phyloP scores from a whole-genome alignment of 2,329 filamentous ascomycete species.

The Aspergillus sp. region DNA sequence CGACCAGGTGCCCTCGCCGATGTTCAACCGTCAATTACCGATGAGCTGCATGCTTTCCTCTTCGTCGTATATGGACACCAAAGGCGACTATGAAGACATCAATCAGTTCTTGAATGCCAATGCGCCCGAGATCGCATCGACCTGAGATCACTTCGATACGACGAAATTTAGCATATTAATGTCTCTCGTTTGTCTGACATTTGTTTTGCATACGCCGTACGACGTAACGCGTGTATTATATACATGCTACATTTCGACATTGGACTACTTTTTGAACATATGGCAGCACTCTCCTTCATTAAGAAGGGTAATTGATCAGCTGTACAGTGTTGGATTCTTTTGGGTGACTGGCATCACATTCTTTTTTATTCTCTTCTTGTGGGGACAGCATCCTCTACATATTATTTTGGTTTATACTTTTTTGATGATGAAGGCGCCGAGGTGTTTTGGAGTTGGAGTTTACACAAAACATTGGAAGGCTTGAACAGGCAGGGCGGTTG shows the following conservation, averaged over 20 bases:
- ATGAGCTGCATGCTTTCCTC: slow-evolving; percentile 37
- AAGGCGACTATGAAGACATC: slow-evolving; percentile 42
- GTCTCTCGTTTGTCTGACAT: slow-evolving; percentile 9
- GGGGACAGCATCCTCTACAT: neutral
- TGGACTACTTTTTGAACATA: neutral
- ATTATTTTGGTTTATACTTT: neutral
- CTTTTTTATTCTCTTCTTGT: neutral
- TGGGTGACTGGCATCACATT: slow-evolving; percentile 7
- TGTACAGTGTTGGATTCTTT: slow-evolving; percentile 16
- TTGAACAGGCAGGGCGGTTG: neutral
- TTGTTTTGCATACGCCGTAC: slow-evolving; percentile 29
- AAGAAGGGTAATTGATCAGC: neutral
- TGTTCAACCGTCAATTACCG: slow-evolving; percentile 40
- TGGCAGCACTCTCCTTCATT: neutral
- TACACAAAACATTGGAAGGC: slow-evolving; percentile 10
- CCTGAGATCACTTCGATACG: slow-evolving; percentile 20
- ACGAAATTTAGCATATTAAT: neutral
- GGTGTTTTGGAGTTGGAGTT: slow-evolving; percentile 8
- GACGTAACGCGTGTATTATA: slow-evolving; percentile 38
- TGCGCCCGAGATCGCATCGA: slow-evolving; percentile 41
- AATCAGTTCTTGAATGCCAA: slow-evolving; percentile 45
- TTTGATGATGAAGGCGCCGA: neutral
- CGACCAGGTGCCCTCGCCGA: slow-evolving; percentile 35
- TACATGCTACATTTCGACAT: slow-evolving; percentile 26
- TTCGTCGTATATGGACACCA: slow-evolving; percentile 33